Conservation (phyloP, 768 basidiomycete genomes). For the Podaxis sp. region DNA sequence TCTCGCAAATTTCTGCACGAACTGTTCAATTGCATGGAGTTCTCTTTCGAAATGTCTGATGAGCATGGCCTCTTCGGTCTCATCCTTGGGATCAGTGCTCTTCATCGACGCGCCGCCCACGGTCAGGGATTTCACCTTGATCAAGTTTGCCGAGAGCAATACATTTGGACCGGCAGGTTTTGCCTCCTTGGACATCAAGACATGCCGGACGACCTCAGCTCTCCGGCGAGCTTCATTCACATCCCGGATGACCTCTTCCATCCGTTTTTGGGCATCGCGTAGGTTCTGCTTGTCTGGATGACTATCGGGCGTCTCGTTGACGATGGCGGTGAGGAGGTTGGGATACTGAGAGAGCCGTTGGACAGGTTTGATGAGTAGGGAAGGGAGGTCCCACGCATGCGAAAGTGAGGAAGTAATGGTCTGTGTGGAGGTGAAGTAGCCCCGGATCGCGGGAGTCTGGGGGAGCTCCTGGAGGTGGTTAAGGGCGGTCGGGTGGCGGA, state of each 20-base stretch:
- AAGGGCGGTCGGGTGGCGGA: constrained; percentile 73
- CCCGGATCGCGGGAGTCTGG: constrained; percentile 55
- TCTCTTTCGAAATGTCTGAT: constrained; percentile 57
- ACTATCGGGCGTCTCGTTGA: constrained; percentile 68
- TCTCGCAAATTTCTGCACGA: constrained; percentile 61
- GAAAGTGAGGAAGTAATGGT: constrained; percentile 68
- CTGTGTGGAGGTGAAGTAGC: constrained; percentile 68
- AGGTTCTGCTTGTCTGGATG: constrained; percentile 69
- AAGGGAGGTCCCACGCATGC: constrained; percentile 90
- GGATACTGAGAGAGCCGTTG: constrained; percentile 95
- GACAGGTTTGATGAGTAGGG: constrained; percentile 95
- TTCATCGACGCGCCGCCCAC: constrained; percentile 26
- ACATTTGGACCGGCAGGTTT: constrained; percentile 41
- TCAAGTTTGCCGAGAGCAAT: constrained; percentile 55
- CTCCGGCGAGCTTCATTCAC: constrained; percentile 79
- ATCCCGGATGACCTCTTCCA: constrained; percentile 72
- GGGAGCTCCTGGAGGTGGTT: constrained; percentile 56
- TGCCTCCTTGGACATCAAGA: constrained; percentile 48
- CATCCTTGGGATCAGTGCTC: constrained; percentile 25
- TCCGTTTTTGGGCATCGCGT: constrained; percentile 48
- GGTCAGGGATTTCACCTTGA: constrained; percentile 57
- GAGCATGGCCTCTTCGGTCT: constrained; percentile 39
- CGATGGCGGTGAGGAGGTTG: constrained; percentile 75
- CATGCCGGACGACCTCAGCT: constrained; percentile 77
- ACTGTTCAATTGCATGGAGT: constrained; percentile 54